These are phyloP conservation scores for Carex littledalei DNA, from an alignment of 176 grass and related monocot species.

Conservation along the genomic window DNA sequence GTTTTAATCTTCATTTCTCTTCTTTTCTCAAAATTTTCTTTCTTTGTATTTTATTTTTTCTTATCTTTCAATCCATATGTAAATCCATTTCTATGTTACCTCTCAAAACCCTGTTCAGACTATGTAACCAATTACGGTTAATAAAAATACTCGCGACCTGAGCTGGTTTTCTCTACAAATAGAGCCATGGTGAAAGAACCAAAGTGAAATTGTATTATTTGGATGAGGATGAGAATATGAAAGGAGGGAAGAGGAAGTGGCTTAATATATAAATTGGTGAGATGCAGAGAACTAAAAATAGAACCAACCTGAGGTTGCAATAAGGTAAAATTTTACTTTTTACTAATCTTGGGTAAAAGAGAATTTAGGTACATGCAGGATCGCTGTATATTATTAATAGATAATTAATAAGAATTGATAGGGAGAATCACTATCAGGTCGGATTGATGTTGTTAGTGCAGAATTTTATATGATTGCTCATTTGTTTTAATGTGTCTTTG, in stretches of 20 bases:
- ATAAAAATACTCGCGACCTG: too few species aligned
- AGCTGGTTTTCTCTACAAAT: slow-evolving; percentile 66
- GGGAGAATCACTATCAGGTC: not conserved
- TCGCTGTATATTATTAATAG: slow-evolving; percentile 1
- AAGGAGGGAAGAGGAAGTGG: not conserved
- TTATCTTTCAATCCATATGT: too few species aligned
- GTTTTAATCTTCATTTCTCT: too few species aligned
- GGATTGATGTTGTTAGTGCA: not conserved
- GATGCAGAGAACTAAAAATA: slow-evolving; percentile 3
- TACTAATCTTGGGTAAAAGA: slow-evolving; percentile 12
- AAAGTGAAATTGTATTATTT: not conserved
- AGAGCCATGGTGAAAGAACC: slow-evolving; percentile 47
- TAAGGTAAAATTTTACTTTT: not conserved
- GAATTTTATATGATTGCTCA: not conserved
- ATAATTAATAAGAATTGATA: not conserved
- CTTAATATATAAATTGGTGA: slow-evolving; percentile 14
- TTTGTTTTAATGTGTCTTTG: not conserved
- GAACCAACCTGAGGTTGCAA: not conserved
- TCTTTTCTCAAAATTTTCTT: too few species aligned
- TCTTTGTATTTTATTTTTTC: too few species aligned
- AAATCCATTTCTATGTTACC: too few species aligned
- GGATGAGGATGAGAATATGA: not conserved
- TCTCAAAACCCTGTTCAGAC: too few species aligned
- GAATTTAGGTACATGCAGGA: not conserved
- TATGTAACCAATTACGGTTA: too few species aligned